Evolutionary conservation across 768 basidiomycete genomes (phyloP), one percentile per base, ranked within the genome.

Genomic region (Arthromyces matolae): DNA sequence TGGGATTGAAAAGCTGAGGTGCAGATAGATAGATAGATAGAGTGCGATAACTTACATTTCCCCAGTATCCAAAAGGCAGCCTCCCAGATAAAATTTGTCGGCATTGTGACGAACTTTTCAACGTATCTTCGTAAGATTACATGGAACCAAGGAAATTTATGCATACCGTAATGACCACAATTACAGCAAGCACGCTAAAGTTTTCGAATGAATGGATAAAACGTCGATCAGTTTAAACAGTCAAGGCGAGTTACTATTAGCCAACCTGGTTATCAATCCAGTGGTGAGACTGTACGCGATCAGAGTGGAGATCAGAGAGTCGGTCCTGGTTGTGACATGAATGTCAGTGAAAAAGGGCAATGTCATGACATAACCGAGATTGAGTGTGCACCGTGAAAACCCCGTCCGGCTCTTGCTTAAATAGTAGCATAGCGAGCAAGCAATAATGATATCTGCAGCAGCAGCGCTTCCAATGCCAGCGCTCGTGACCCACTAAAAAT

Each of bases 11-110:
- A n/a, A n/a, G n/a, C n/a, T n/a, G n/a, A n/a, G n/a, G n/a, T n/a
- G n/a, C n/a, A n/a, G n/a, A n/a, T n/a, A n/a, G n/a, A n/a, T n/a
- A n/a, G n/a, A n/a, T n/a, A n/a, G n/a, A n/a, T n/a, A n/a, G n/a
- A n/a, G n/a, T n/a, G n/a, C 8, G 14, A 29, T 18, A 16, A 53
- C 73, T 50, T 46, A 77, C 77, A 76, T 68, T 76, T 79, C 23
- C 73, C 74, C 37, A 74, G 60, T 19, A 75, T 51, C 76, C 75
- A 79, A 60, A 78, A 77, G 51, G 77, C 73, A 8, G 71, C 73
- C 39, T 76, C 54, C 71, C 72, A 78, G 4, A 76, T 55, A 54
- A 73, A 75, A 52, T 71, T 72, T 25, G 68, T 67, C 8, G 76
- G 77, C 70, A 73, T 72, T 13, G 63, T 67, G 22, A 69, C 71